A percentile compares a stretch with the other conserved stretches of the same genome.
Conservation (phyloP, 2,329 filamentous ascomycete genomes). For the Xylaria sp. region DNA sequence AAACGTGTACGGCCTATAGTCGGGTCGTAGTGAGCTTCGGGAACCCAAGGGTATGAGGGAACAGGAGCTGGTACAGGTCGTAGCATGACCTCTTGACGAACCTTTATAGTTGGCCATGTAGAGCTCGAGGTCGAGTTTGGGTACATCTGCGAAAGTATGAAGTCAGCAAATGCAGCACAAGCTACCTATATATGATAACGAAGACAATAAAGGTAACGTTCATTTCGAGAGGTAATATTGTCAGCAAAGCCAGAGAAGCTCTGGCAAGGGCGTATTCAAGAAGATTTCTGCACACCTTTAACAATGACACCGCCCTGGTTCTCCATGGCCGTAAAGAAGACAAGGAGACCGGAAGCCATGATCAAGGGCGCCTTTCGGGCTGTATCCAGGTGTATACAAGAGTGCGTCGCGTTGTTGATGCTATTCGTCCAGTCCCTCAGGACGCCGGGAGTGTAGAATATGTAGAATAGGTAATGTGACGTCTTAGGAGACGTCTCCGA, state of each 20-base stretch:
- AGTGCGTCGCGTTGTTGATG: background rate
- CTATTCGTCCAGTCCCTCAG: too few species aligned
- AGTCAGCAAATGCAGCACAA: background rate
- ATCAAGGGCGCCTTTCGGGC: background rate
- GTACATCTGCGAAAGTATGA: conserved; percentile 66
- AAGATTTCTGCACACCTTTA: conserved; percentile 36
- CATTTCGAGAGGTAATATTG: background rate
- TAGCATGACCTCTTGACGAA: conserved; percentile 53
- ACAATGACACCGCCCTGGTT: conserved; percentile 60
- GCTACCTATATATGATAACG: background rate
- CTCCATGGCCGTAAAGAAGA: conserved; percentile 61
- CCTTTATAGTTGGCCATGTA: conserved; percentile 92
- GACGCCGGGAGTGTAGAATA: background rate
- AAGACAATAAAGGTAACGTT: too few species aligned
- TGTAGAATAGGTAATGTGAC: background rate
- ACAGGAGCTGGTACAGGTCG: background rate
- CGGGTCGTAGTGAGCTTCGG: conserved; percentile 16
- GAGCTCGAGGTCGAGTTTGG: conserved; percentile 90
- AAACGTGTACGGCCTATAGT: conserved; percentile 78
- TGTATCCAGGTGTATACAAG: background rate
- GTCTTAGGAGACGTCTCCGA: background rate
- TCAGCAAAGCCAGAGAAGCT: conserved; percentile 12
- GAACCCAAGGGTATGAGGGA: background rate
- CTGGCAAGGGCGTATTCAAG: background rate
- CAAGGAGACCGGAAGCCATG: conserved; percentile 55